These are phyloP conservation scores for Henckelia pumila DNA, from an alignment of 257 asterid species.

Conservation along the genomic window DNA sequence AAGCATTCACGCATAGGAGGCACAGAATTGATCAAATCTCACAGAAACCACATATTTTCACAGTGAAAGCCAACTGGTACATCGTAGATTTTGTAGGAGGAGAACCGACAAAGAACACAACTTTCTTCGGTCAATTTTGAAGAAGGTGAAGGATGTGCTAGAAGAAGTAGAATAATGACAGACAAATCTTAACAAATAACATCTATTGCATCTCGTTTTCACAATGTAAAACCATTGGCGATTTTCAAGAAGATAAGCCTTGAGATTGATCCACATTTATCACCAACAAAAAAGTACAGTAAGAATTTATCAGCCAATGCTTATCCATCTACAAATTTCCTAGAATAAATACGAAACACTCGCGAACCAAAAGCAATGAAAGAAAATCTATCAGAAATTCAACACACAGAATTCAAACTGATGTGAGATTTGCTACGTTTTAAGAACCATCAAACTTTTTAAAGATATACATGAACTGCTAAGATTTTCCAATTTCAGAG, in stretches of 20 bases:
- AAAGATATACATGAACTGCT: background rate
- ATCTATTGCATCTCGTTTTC: background rate
- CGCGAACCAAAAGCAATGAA: background rate
- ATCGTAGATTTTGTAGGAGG: background rate
- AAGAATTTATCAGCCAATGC: background rate
- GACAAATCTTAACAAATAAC: background rate
- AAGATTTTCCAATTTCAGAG: too few species aligned
- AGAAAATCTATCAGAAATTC: background rate
- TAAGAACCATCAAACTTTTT: background rate
- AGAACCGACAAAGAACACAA: background rate
- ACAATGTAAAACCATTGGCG: background rate
- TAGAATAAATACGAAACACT: too few species aligned
- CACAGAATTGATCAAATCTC: background rate
- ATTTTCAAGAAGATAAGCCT: background rate
- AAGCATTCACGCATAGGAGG: background rate
- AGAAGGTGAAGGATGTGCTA: background rate
- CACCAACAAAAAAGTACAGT: background rate
- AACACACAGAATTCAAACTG: background rate
- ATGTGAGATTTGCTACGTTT: background rate
- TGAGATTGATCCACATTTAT: background rate
- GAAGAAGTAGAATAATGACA: background rate
- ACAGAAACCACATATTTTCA: background rate
- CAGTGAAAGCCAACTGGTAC: background rate
- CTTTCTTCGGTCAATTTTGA: background rate
- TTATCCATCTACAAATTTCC: background rate